These are phyloP conservation scores for Liquidambar formosana DNA, from an alignment of 164 flowering plant species.

Conservation along the genomic window DNA sequence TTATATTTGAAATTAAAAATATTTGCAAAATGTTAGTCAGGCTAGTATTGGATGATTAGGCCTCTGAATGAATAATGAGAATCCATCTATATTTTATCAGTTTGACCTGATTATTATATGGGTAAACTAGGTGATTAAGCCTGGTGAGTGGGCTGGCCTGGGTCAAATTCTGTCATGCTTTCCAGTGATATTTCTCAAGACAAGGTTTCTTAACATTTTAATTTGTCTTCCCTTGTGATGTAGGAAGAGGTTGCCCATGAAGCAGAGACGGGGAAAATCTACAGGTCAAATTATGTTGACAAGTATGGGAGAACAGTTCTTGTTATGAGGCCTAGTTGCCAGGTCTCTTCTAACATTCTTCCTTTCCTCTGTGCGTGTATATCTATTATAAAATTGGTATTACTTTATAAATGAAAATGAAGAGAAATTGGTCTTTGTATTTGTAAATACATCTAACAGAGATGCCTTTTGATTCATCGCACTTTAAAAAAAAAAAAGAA, in stretches of 20 bases:
- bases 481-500: too few relatives aligned
- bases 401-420: not conserved
- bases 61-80: too few relatives aligned
- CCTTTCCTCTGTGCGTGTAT: not conserved
- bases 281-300: constrained; percentile 63
- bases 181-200: too few relatives aligned
- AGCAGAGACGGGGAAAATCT: constrained; percentile 87
- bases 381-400: not conserved
- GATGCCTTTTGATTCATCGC: not conserved
- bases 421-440: not conserved
- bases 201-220: not conserved
- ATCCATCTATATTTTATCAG: too few relatives aligned
- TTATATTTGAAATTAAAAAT: too few relatives aligned
- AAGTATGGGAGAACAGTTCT: constrained; percentile 82
- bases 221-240: constrained; percentile 2
- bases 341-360: constrained; percentile 45
- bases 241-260: constrained; percentile 86
- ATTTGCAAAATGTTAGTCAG: too few relatives aligned
- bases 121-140: not conserved
- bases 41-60: too few relatives aligned
- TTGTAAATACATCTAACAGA: not conserved
- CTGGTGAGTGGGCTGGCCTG: not conserved
- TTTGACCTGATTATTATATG: too few relatives aligned
- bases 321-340: constrained; percentile 80
- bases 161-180: too few relatives aligned